Percentiles rank a stretch among this genome's conserved stretches.
Conservation (phyloP, 2,329 filamentous ascomycete species). For the Fusarium proliferatum region DNA sequence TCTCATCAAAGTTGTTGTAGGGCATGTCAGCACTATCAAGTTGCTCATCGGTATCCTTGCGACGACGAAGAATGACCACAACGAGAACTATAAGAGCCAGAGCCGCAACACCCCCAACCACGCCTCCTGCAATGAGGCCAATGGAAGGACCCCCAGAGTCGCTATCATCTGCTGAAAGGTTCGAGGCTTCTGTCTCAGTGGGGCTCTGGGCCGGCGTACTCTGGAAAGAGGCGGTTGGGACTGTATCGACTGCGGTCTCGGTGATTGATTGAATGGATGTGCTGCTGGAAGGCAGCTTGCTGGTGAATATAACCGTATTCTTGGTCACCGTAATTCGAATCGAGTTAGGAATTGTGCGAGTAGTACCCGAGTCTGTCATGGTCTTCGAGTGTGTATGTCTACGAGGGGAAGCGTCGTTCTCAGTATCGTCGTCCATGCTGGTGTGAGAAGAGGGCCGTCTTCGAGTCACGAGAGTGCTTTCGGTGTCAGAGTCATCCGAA, state of each 20-base stretch:
- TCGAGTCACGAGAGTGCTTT: background rate
- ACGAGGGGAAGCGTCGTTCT: background rate
- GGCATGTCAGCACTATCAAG: conserved; percentile 17
- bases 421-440: conserved; percentile 5
- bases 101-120: conserved; percentile 45
- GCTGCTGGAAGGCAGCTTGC: conserved; percentile 34
- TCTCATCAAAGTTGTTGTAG: conserved; percentile 42
- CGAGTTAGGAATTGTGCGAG: conserved; percentile 51
- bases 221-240: conserved; percentile 16
- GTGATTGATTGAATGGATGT: conserved; percentile 15
- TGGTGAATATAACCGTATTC: conserved; percentile 49
- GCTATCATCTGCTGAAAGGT: background rate
- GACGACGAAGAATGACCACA: conserved; percentile 38
- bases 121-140: conserved; percentile 50
- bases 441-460: background rate
- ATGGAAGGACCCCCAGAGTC: conserved; percentile 37
- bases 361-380: conserved; percentile 52
- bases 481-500: background rate
- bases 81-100: conserved; percentile 41
- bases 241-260: conserved; percentile 11
- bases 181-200: conserved; percentile 11
- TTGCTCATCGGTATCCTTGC: conserved; percentile 15
- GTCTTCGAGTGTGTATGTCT: conserved; percentile 22
- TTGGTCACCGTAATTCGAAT: conserved; percentile 50
- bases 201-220: conserved; percentile 13